Base-by-base conservation (phyloP, 768 basidiomycete species). In the Sarcodon aspratus region DNA sequence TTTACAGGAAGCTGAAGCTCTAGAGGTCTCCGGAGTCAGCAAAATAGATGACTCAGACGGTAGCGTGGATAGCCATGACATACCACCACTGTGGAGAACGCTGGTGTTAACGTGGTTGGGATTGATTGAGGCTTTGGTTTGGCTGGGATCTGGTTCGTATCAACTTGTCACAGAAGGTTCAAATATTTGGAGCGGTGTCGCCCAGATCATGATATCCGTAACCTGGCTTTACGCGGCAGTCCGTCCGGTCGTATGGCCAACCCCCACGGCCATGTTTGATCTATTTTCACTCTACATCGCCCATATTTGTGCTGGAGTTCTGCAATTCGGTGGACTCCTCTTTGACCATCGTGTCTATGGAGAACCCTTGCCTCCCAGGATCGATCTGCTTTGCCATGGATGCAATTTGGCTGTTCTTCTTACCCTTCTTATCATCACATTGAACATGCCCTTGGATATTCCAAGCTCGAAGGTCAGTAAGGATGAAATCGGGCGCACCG, bases 141-240 rank as follows among this genome's bases (percentile, higher is more conserved):
- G 85, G 82, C 60, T 82, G 2, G 71, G 69, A n/a, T 57, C 69
- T 3, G 79, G 75, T n/a, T 74, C 76, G 6, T 88, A 76, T 59
- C 56, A 57, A 12, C 54, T 80, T 12, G 52, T 68, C n/a, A 63
- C 63, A 36, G 61, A 71, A 17, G 49, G 57, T 0, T 54, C 55
- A 31, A 48, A 57, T 8, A 32, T 53, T 1, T 72, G 71, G 67
- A 53, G 48, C 11, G 69, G 63, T 13, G 50, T 71, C 2, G 66
- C 66, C 7, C 65, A 71, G 0, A 64, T 82, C 44, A 57, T 82
- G 32, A 56, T 76, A 21, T 76, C 78, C 0, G 52, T 65, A 0
- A 66, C 77, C 3, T 90, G 88, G 88, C 60, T 84, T 36, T 88
- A 85, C 55, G 77, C 81, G 1, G 61, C 76, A 15, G 55, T 71